A percentile compares a stretch with the other conserved stretches of the same genome.
Evolutionary conservation across 192 early-diverging fungal genomes (phyloP).

Genomic region (Endogone sp.): DNA sequence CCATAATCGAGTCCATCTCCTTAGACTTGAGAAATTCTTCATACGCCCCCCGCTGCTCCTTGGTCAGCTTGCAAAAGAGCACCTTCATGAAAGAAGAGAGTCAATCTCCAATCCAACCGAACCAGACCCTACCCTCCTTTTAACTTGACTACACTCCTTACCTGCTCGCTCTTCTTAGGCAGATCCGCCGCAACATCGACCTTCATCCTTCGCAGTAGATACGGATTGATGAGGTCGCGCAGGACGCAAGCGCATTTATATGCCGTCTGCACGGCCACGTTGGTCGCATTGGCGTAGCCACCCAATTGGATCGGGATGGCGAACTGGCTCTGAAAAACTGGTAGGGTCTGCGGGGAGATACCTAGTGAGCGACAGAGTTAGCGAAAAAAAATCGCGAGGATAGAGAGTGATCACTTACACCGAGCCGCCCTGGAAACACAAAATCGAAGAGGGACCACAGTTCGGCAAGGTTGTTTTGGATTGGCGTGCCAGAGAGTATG

Average conservation of each 20-base stretch:
- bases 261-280: constrained; percentile 88
- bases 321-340: constrained; percentile 86
- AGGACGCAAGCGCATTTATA: constrained; percentile 91
- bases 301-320: constrained; percentile 89
- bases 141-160: constrained; percentile 6
- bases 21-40: constrained; percentile 64
- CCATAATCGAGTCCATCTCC: constrained; percentile 74
- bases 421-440: constrained; percentile 71
- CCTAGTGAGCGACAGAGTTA: not conserved
- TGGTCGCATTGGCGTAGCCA: constrained; percentile 88
- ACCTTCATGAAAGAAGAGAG: constrained; percentile 30
- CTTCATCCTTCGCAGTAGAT: constrained; percentile 89
- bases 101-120: not conserved
- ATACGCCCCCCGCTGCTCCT: constrained; percentile 69
- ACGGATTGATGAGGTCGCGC: constrained; percentile 90
- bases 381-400: not conserved
- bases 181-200: constrained; percentile 86
- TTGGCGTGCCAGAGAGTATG: constrained; percentile 75
- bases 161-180: constrained; percentile 87
- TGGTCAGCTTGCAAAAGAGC: constrained; percentile 85
- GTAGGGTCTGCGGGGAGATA: constrained; percentile 58
- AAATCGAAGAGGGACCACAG: constrained; percentile 83
- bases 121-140: not conserved
- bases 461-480: constrained; percentile 78
- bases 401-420: too few relatives aligned